Conservation (phyloP, 2,329 filamentous ascomycete species). For the Penicillium sp. region DNA sequence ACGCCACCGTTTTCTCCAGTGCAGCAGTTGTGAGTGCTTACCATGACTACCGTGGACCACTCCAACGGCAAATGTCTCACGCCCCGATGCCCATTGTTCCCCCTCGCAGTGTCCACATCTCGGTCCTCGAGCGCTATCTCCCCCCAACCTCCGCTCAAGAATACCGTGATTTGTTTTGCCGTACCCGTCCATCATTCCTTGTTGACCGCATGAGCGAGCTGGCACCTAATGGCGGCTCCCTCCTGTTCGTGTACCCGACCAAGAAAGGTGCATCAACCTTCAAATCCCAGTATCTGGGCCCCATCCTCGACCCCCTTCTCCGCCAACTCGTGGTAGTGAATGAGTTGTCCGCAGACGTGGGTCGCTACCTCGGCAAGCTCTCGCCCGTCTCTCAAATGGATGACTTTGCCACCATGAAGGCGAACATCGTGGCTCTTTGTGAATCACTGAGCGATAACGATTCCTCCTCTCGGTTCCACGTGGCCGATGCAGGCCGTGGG, state of each 20-base stretch:
- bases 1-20: conserved; percentile 59
- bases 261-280: conserved; percentile 57
- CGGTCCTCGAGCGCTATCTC: conserved; percentile 64
- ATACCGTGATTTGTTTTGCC: conserved; percentile 57
- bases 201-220: conserved; percentile 61
- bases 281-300: conserved; percentile 58
- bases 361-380: conserved; percentile 54
- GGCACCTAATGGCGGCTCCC: conserved; percentile 54
- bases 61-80: conserved; percentile 39
- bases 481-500: conserved; percentile 53
- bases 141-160: conserved; percentile 59
- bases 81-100: conserved; percentile 58
- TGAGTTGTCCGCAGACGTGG: conserved; percentile 56
- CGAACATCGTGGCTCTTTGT: conserved; percentile 42
- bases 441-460: conserved; percentile 38
- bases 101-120: conserved; percentile 58
- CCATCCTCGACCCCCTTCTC: conserved; percentile 60
- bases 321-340: conserved; percentile 59
- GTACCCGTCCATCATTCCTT: conserved; percentile 55
- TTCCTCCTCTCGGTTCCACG: conserved; percentile 39
- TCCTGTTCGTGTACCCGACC: conserved; percentile 64
- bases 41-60: conserved; percentile 52
- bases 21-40: conserved; percentile 60
- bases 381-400: conserved; percentile 53
- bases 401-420: conserved; percentile 52